phyloP scores from a whole-genome alignment of 441 rosid genomes.

The Populus tomentosa region DNA sequence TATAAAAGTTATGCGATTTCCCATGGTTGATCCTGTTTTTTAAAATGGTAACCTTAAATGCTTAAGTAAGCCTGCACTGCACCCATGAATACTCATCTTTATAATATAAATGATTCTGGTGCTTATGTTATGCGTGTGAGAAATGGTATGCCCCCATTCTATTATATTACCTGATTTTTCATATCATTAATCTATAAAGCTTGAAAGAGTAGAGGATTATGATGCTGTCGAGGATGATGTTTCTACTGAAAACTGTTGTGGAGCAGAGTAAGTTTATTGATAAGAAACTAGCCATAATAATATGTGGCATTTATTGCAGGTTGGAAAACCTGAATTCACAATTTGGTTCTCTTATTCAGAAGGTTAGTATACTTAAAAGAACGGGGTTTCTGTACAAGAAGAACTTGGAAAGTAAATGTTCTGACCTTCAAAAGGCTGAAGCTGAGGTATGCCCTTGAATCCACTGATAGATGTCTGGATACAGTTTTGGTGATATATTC shows the following conservation, averaged over 20 bases:
- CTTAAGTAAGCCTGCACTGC: not conserved
- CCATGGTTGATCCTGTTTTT: not conserved
- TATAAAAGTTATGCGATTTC: not conserved
- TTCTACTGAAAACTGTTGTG: not conserved
- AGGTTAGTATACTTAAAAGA: conserved; percentile 40
- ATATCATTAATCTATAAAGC: not conserved
- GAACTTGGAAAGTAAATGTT: conserved; percentile 49
- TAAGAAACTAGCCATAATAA: not conserved
- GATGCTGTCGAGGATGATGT: not conserved
- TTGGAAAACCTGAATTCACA: conserved; percentile 43
- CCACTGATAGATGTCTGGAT: not conserved
- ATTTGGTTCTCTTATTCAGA: conserved; percentile 38
- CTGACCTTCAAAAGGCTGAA: conserved; percentile 90
- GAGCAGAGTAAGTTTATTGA: conserved; percentile 4
- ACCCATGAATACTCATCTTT: not conserved
- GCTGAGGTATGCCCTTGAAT: conserved; percentile 57
- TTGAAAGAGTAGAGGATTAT: not conserved
- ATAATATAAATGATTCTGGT: not conserved
- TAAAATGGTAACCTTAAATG: not conserved
- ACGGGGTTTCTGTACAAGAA: conserved; percentile 44
- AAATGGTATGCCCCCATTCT: not conserved
- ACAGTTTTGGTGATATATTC: not conserved
- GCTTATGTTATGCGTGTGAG: not conserved
- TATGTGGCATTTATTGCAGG: conserved; percentile 36
- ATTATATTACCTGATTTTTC: not conserved